Conservation (phyloP, 306 rosid genomes). For the Fagus sylvatica region DNA sequence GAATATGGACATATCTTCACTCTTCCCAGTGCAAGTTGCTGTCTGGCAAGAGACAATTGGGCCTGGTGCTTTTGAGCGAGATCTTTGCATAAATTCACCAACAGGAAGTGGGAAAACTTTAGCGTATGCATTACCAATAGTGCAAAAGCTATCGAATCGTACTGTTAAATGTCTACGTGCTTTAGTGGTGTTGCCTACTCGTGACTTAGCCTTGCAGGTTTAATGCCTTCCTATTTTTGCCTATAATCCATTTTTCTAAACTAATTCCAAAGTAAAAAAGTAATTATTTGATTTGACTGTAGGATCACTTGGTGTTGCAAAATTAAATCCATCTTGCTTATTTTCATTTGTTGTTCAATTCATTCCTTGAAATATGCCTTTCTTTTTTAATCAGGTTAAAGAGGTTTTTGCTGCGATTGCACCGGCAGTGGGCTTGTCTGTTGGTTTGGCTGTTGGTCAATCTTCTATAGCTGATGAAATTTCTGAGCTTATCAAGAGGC, state of each 20-base stretch:
- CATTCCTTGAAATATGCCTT: neutral
- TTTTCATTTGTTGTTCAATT: neutral
- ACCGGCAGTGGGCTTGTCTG: constrained; percentile 68
- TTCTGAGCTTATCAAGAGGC: constrained; percentile 53
- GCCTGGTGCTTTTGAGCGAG: constrained; percentile 82
- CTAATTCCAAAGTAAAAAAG: neutral
- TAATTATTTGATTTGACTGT: too few relatives aligned
- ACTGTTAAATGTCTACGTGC: constrained; percentile 66
- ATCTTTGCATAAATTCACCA: constrained; percentile 84
- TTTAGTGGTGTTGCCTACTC: constrained; percentile 82
- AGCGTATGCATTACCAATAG: constrained; percentile 90
- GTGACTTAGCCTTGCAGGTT: constrained; percentile 92
- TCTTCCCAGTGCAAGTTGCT: constrained; percentile 83
- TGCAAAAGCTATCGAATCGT: constrained; percentile 61
- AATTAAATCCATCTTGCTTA: neutral
- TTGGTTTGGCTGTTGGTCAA: constrained; percentile 90
- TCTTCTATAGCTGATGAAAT: constrained; percentile 78
- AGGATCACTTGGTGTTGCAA: neutral
- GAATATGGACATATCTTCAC: constrained; percentile 51
- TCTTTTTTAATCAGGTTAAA: constrained; percentile 41
- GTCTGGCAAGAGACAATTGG: constrained; percentile 91
- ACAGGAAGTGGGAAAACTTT: constrained; percentile 95
- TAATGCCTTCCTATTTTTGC: neutral
- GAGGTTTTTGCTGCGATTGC: constrained; percentile 74
- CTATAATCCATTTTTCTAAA: neutral